Conservation (phyloP, 805 yeast species). For the Wickerhamomyces chaumierensis region DNA sequence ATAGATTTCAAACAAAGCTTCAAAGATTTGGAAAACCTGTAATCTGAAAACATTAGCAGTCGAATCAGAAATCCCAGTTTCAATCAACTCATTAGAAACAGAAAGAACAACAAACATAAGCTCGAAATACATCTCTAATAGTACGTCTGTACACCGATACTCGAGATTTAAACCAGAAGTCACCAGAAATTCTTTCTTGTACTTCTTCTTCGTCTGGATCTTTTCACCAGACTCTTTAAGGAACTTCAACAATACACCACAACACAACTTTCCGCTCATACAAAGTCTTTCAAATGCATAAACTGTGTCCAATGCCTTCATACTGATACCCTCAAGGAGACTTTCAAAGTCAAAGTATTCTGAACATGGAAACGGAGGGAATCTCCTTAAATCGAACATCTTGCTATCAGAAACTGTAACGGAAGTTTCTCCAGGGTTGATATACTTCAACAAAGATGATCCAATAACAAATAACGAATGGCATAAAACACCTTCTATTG, state of each 20-base stretch:
- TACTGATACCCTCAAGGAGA: neutral
- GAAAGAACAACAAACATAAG: slow-evolving; percentile 6
- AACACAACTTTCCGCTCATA: neutral
- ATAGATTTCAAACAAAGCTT: slow-evolving; percentile 24
- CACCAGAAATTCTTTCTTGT: slow-evolving; percentile 1
- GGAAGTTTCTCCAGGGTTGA: slow-evolving; percentile 9
- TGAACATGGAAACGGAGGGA: slow-evolving; percentile 19
- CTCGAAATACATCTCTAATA: slow-evolving; percentile 10
- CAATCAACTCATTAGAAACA: slow-evolving; percentile 8
- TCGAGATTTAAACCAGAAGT: slow-evolving; percentile 4
- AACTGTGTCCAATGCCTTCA: neutral
- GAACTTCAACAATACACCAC: neutral
- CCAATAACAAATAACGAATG: slow-evolving; percentile 10
- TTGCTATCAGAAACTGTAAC: slow-evolving; percentile 4
- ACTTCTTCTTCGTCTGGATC: neutral
- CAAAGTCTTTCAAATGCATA: neutral
- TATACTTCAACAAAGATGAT: slow-evolving; percentile 4
- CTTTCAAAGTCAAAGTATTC: slow-evolving; percentile 10
- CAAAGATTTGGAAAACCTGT: slow-evolving; percentile 18
- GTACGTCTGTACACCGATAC: slow-evolving; percentile 5
- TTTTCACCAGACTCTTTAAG: too few species aligned
- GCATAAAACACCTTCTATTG: slow-evolving; percentile 11
- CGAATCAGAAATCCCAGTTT: slow-evolving; percentile 10
- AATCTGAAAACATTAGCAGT: slow-evolving; percentile 12
- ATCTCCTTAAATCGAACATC: slow-evolving; percentile 7